These are phyloP conservation scores for Penicillium sp. DNA, from an alignment of 2,329 filamentous ascomycete species.

Conservation along the genomic window DNA sequence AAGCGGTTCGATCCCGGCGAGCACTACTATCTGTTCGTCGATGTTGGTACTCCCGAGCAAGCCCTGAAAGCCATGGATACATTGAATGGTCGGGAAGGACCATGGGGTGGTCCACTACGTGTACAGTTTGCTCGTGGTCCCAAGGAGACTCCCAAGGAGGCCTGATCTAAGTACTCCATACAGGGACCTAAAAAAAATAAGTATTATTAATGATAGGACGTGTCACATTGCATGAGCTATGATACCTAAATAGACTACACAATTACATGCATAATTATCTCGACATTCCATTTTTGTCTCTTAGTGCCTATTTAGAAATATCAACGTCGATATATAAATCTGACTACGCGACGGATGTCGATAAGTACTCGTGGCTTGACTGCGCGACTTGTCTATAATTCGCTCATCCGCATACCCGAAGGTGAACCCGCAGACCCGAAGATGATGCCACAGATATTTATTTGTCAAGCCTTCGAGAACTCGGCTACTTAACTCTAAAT, in stretches of 20 bases:
- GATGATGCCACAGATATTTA: background rate
- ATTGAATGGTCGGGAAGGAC: conserved; percentile 41
- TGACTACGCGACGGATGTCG: background rate
- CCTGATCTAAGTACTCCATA: background rate
- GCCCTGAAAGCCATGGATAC: conserved; percentile 51
- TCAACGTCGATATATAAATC: background rate
- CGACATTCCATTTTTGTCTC: background rate
- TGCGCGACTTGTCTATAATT: background rate
- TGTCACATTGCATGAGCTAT: conserved; percentile 6
- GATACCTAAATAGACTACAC: conserved; percentile 3
- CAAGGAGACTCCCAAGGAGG: conserved; percentile 21
- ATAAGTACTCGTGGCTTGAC: background rate
- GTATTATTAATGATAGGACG: conserved; percentile 7
- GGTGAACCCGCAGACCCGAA: background rate
- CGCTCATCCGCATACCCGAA: background rate
- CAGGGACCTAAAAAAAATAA: background rate
- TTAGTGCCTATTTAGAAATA: background rate
- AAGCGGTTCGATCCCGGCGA: conserved; percentile 54
- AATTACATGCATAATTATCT: background rate
- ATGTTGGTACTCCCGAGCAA: conserved; percentile 56
- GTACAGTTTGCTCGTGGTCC: conserved; percentile 43
- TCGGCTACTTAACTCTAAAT: background rate
- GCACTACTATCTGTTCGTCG: conserved; percentile 66
- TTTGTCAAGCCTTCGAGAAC: background rate
- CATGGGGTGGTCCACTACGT: conserved; percentile 41